Conservation (phyloP, 345 rosid species). For the Dipteronia dyeriana region DNA sequence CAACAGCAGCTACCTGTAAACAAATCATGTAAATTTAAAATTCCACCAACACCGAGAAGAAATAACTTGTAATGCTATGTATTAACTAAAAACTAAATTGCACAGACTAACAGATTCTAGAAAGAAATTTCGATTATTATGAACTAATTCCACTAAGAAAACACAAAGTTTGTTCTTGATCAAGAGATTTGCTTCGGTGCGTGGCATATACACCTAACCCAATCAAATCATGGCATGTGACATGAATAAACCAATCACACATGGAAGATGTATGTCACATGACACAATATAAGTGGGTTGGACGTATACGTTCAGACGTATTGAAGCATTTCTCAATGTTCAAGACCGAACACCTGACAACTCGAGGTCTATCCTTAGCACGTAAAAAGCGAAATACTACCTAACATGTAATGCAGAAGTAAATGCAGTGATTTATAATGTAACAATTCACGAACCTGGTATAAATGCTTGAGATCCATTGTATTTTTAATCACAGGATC, state of each 20-base stretch:
- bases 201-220: too few species aligned
- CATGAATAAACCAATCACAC: too few species aligned
- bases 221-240: too few species aligned
- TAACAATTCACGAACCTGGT: slow-evolving; percentile 60
- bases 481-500: slow-evolving; percentile 79
- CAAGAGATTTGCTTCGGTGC: too few species aligned
- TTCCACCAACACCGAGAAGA: too few species aligned
- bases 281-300: too few species aligned
- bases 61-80: not conserved
- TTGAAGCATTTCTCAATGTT: too few species aligned
- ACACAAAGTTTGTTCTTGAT: not conserved
- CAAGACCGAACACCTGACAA: too few species aligned
- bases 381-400: not conserved
- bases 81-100: too few species aligned
- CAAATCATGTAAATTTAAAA: not conserved
- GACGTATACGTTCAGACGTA: too few species aligned
- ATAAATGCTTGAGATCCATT: slow-evolving; percentile 81
- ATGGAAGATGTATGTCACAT: too few species aligned
- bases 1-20: slow-evolving; percentile 92
- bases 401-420: not conserved
- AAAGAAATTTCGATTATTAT: not conserved
- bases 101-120: too few species aligned
- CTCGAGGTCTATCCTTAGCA: not conserved
- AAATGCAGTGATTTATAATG: not conserved
- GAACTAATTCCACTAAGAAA: not conserved